Conservation (phyloP, 208 protist genomes). For the Crithidia expoeki region DNA sequence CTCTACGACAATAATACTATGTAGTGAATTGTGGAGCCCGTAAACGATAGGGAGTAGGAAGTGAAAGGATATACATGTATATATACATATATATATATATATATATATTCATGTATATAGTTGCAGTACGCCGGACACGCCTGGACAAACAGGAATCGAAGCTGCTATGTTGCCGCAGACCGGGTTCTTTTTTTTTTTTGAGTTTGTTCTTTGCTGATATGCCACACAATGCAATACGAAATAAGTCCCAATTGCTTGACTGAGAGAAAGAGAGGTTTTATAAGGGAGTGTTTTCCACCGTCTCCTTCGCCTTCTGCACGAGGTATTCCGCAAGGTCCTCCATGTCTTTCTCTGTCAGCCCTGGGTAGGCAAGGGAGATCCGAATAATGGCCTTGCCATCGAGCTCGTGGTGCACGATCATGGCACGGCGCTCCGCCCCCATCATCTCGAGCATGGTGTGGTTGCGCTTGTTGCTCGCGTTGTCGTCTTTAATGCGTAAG, state of each 20-base stretch:
- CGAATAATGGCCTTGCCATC: conserved; percentile 41
- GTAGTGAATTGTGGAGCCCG: too few species aligned
- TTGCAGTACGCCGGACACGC: too few species aligned
- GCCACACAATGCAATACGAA: not conserved
- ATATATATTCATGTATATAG: too few species aligned
- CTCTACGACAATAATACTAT: too few species aligned
- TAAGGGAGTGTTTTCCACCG: conserved; percentile 9
- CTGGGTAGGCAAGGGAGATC: conserved; percentile 38
- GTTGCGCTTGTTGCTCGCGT: conserved; percentile 32
- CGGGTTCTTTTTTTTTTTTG: too few species aligned
- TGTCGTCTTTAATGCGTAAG: conserved; percentile 35
- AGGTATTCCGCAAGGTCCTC: conserved; percentile 38
- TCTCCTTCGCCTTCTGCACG: conserved; percentile 25
- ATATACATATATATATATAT: too few species aligned
- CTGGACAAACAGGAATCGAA: too few species aligned
- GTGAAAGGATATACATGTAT: too few species aligned
- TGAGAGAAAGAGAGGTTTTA: not conserved
- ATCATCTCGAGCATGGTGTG: conserved; percentile 29
- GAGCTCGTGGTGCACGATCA: conserved; percentile 44
- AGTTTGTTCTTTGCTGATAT: conserved; percentile 5
- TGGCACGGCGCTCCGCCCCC: conserved; percentile 34
- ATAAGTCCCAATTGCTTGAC: not conserved
- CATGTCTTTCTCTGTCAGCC: conserved; percentile 36
- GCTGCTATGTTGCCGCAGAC: too few species aligned
- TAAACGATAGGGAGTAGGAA: too few species aligned